Percentiles rank a stretch among this genome's conserved stretches.
Evolutionary conservation across 495 filamentous ascomycete species (phyloP).

Genomic region (Barbatosphaeria neglecta): DNA sequence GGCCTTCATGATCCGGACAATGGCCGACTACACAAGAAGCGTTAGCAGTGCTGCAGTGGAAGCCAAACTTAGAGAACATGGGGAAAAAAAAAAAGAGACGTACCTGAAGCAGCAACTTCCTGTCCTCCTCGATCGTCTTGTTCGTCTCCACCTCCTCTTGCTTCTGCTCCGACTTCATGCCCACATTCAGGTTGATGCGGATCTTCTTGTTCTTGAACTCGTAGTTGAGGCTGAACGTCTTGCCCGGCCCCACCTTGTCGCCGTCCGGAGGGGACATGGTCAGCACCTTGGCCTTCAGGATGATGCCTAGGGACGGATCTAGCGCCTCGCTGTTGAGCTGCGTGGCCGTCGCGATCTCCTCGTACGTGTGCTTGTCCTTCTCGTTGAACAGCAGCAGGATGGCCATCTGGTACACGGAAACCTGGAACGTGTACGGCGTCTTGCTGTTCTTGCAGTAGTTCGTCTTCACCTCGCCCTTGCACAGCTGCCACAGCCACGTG

Average conservation of each 20-base stretch:
- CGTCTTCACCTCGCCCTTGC: slow-evolving; percentile 91
- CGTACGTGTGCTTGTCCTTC: slow-evolving; percentile 68
- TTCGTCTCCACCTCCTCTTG: slow-evolving; percentile 93
- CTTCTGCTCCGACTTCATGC: slow-evolving; percentile 88
- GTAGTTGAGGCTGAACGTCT: slow-evolving; percentile 70
- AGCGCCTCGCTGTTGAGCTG: slow-evolving; percentile 66
- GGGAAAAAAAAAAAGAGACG: slow-evolving; percentile 67
- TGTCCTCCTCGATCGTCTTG: slow-evolving; percentile 98
- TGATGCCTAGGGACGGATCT: slow-evolving; percentile 70
- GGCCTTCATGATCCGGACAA: slow-evolving; percentile 99
- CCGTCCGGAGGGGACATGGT: slow-evolving; percentile 53
- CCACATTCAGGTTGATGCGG: slow-evolving; percentile 89
- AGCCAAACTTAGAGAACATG: no score
- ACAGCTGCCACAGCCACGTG: slow-evolving; percentile 96
- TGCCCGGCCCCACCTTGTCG: slow-evolving; percentile 63
- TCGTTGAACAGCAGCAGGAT: slow-evolving; percentile 96
- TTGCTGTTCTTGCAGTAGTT: slow-evolving; percentile 84
- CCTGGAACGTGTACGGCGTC: slow-evolving; percentile 91
- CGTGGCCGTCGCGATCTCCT: slow-evolving; percentile 74
- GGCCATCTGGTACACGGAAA: slow-evolving; percentile 95
- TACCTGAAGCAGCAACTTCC: slow-evolving; percentile 94
- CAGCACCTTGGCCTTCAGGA: slow-evolving; percentile 86
- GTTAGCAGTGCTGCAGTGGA: no score
- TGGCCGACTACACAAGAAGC: slow-evolving; percentile 69
- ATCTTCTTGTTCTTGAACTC: slow-evolving; percentile 98